Evolutionary conservation across 1,139 yeast species (phyloP).

Genomic region (Candida labiduridarum): DNA sequence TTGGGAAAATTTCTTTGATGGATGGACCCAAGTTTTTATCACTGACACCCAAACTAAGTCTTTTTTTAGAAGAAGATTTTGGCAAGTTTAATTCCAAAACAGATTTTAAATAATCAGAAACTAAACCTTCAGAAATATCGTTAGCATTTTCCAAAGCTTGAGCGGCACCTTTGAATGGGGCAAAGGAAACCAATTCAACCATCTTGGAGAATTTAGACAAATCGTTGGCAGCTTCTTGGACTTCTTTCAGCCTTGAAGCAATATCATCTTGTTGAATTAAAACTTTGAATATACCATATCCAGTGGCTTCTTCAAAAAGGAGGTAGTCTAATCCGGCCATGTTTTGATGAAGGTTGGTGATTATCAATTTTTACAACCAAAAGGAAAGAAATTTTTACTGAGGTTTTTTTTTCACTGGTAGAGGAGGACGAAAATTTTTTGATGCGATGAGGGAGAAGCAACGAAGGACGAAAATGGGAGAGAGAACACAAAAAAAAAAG

Average conservation of each 20-base stretch:
- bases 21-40: conserved; percentile 97
- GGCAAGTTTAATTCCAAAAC: conserved; percentile 65
- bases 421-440: conserved; percentile 13
- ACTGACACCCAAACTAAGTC: conserved; percentile 86
- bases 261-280: conserved; percentile 92
- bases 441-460: conserved; percentile 9
- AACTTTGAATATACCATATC: conserved; percentile 95
- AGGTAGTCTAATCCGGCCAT: conserved; percentile 84
- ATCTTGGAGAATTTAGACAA: conserved; percentile 87
- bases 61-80: conserved; percentile 83
- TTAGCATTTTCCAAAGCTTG: conserved; percentile 95
- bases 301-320: conserved; percentile 98
- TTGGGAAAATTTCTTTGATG: conserved; percentile 86
- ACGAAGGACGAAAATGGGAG: neutral
- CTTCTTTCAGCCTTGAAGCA: conserved; percentile 90
- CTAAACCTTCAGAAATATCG: conserved; percentile 90
- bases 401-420: neutral
- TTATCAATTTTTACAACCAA: neutral
- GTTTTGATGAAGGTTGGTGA: conserved; percentile 3
- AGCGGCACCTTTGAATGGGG: conserved; percentile 98
- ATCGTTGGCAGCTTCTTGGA: conserved; percentile 88
- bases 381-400: conserved; percentile 7
- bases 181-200: conserved; percentile 91
- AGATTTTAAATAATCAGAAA: conserved; percentile 77
- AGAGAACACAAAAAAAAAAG: neutral